Percentiles rank a stretch among this genome's conserved stretches.
phyloP scores from a whole-genome alignment of 768 basidiomycete species.

The Tricholomella constricta region DNA sequence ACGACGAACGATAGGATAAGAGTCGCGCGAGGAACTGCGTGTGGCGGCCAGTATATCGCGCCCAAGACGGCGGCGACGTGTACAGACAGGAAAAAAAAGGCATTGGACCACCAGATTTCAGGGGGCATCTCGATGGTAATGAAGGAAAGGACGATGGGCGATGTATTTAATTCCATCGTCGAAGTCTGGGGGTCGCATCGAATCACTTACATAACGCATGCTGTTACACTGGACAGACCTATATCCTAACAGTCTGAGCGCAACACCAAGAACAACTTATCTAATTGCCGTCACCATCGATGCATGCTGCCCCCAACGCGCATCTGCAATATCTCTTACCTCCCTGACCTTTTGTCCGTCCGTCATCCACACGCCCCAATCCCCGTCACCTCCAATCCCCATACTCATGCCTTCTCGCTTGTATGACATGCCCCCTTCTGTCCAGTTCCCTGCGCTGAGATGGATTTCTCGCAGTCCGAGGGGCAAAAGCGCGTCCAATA shows the following conservation, averaged over 20 bases:
- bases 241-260: slow-evolving; percentile 1
- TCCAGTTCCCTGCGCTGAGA: slow-evolving; percentile 71
- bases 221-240: not conserved
- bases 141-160: not conserved
- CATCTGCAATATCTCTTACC: slow-evolving; percentile 53
- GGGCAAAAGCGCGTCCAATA: slow-evolving; percentile 55
- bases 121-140: slow-evolving; percentile 16
- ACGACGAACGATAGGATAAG: slow-evolving; percentile 53
- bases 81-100: slow-evolving; percentile 53
- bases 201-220: not conserved
- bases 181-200: not conserved
- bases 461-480: slow-evolving; percentile 70
- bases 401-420: slow-evolving; percentile 66
- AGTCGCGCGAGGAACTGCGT: slow-evolving; percentile 43
- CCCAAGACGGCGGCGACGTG: slow-evolving; percentile 63
- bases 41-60: slow-evolving; percentile 49
- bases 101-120: slow-evolving; percentile 66
- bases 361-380: slow-evolving; percentile 74
- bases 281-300: slow-evolving; percentile 4
- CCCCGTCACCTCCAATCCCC: slow-evolving; percentile 53
- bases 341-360: slow-evolving; percentile 49
- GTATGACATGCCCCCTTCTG: slow-evolving; percentile 51
- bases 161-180: not conserved
- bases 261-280: not conserved
- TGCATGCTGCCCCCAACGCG: slow-evolving; percentile 26